Conservation (phyloP, 176 grass and related monocot species). For the Pontederia crassipes region DNA sequence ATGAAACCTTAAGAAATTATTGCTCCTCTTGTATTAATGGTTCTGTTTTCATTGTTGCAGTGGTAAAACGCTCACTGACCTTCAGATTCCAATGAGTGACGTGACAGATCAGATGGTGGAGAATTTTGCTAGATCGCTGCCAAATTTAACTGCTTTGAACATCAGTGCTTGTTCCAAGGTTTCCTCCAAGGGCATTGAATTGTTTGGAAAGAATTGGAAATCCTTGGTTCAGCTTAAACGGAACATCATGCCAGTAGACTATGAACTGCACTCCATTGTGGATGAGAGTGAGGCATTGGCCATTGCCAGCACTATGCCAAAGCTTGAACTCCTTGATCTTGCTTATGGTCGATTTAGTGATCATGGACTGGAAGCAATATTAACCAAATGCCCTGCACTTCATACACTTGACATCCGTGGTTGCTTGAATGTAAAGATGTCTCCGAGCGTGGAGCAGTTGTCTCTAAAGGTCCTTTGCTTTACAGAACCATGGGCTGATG, state of each 20-base stretch:
- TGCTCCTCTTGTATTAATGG: neutral
- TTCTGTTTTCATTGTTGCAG: conserved; percentile 20
- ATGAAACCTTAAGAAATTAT: too few relatives aligned
- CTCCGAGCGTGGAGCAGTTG: too few relatives aligned
- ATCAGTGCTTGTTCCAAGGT: conserved; percentile 41
- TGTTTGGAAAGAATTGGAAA: conserved; percentile 39
- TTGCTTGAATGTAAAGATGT: conserved; percentile 35
- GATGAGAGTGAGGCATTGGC: conserved; percentile 21
- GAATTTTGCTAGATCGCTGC: conserved; percentile 21
- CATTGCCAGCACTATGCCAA: conserved; percentile 33
- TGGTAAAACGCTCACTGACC: conserved; percentile 31
- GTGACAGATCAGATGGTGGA: conserved; percentile 30
- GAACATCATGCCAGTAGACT: conserved; percentile 40
- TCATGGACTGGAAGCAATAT: conserved; percentile 24
- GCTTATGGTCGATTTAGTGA: conserved; percentile 47
- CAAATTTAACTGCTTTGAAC: conserved; percentile 34
- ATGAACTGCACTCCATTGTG: conserved; percentile 1
- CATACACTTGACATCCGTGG: conserved; percentile 32
- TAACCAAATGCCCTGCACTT: conserved; percentile 30
- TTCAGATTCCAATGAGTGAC: conserved; percentile 48
- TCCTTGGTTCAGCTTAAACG: conserved; percentile 37
- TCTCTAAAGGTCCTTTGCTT: too few relatives aligned
- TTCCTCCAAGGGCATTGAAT: conserved; percentile 33
- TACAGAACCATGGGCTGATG: too few relatives aligned
- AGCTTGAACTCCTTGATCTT: conserved; percentile 37